Conservation (phyloP, 495 filamentous ascomycete species). For the Lophium mytilinum region DNA sequence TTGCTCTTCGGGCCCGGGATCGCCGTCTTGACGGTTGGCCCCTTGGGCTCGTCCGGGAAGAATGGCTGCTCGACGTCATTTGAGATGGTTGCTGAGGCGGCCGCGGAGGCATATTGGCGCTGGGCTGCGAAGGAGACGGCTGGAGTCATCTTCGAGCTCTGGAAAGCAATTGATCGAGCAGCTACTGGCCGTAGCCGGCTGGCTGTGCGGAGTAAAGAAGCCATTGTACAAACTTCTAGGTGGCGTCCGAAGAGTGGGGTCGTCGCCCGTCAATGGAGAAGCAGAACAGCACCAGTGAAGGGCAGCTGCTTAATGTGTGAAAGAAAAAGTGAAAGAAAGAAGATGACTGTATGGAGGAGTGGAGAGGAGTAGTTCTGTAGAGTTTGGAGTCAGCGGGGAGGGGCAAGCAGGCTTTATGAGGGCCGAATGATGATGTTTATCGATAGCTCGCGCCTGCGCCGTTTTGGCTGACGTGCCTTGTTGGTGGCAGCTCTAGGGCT, state of each 20-base stretch:
- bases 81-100: conserved; percentile 3
- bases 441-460: neutral
- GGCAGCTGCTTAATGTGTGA: too few relatives aligned
- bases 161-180: conserved; percentile 10
- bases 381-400: neutral
- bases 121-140: conserved; percentile 1
- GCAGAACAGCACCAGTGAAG: too few relatives aligned
- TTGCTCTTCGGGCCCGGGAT: conserved; percentile 78
- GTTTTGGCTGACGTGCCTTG: neutral
- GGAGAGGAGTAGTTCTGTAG: too few relatives aligned
- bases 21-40: conserved; percentile 62
- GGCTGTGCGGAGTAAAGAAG: conserved; percentile 15
- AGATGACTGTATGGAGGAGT: too few relatives aligned
- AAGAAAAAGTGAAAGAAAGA: too few relatives aligned
- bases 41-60: conserved; percentile 59
- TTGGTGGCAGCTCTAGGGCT: neutral
- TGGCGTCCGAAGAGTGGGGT: too few relatives aligned
- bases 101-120: conserved; percentile 15
- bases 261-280: too few relatives aligned
- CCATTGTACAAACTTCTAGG: conserved; percentile 4
- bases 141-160: neutral
- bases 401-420: neutral
- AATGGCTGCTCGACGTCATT: conserved; percentile 25
- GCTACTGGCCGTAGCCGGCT: conserved; percentile 4
- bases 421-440: neutral